Evolutionary conservation across 768 basidiomycete genomes (phyloP), one percentile per base, ranked within the genome.

Genomic region (Pseudohyphozyma bogoriensis): DNA sequence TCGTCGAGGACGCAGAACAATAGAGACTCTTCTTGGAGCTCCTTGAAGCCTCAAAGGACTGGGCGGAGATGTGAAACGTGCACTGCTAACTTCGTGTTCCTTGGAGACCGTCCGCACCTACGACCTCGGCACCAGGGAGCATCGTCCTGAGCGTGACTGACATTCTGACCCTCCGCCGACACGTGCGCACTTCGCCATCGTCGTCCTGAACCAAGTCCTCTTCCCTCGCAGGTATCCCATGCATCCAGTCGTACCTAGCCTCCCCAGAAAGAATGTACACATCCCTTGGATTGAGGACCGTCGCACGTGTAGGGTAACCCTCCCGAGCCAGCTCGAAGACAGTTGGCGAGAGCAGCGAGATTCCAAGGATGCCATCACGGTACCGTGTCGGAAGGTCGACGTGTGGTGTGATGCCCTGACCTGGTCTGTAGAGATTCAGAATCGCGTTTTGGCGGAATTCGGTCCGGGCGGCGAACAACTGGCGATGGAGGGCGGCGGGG

Each of bases 141-240:
- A 93, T 74, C 86, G 89, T 89, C 55, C 90, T 79, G 71, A 88
- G 85, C 10, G 90, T 96, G 53, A 92, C 78, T 70, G 89, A 92
- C 65, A 93, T 75, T 16, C 35, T 36, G 22, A 55, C 55, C 56
- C 37, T 39, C 51, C 20, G 42, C 51, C 22, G 51, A 32, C 8
- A 28, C 53, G 13, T 35, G 71, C 33, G 59, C 68, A 12, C 15
- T 22, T 68, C 69, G 10, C 51, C 63, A 37, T 59, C 62, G 28
- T 59, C 56, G 70, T 77, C 74, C 22, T 55, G 47, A 22, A 91
- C 85, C 56, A 78, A 74, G 71, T 92, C 89, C 40, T 78, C 76
- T 39, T 67, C 74, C 55, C 80, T 75, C 55, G 78, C 78, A 35
- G 82, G 80, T 58, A 97, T 97, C 7, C 87, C 92, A 73, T 97